phyloP scores from a whole-genome alignment of 345 rosid species.

The Camelina hispida region DNA sequence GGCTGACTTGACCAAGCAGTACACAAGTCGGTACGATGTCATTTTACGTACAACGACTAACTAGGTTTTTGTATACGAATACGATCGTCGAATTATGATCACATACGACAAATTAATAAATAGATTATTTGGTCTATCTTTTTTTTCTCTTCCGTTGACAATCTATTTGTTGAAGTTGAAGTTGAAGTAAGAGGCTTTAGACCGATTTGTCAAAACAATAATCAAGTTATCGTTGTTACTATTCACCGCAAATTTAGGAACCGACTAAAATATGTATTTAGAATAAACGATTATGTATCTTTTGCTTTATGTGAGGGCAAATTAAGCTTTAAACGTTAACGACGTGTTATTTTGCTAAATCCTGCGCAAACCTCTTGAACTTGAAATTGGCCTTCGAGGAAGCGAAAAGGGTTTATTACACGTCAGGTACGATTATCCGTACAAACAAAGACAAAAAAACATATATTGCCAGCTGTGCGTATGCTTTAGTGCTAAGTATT shows the following conservation, averaged over 20 bases:
- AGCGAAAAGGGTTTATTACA: conserved; percentile 33
- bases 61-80: conserved; percentile 4
- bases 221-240: not conserved
- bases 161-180: not conserved
- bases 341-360: not conserved
- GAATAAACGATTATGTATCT: not conserved
- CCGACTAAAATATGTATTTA: conserved; percentile 13
- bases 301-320: conserved; percentile 13
- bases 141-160: conserved; percentile 23
- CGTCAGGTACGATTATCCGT: conserved; percentile 48
- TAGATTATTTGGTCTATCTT: not conserved
- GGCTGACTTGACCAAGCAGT: conserved; percentile 30
- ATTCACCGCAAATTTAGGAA: conserved; percentile 32
- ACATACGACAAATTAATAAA: not conserved
- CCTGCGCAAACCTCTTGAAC: not conserved
- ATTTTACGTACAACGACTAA: conserved; percentile 37
- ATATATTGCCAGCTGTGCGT: conserved; percentile 16
- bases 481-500: conserved; percentile 15
- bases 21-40: conserved; percentile 31
- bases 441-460: conserved; percentile 35
- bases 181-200: conserved; percentile 12
- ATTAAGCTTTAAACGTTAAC: conserved; percentile 21
- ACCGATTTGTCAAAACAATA: conserved; percentile 8
- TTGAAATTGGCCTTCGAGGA: conserved; percentile 27
- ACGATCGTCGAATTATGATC: conserved; percentile 9